Conservation (phyloP, 2,329 filamentous ascomycete species). For the Monosporascus ibericus region DNA sequence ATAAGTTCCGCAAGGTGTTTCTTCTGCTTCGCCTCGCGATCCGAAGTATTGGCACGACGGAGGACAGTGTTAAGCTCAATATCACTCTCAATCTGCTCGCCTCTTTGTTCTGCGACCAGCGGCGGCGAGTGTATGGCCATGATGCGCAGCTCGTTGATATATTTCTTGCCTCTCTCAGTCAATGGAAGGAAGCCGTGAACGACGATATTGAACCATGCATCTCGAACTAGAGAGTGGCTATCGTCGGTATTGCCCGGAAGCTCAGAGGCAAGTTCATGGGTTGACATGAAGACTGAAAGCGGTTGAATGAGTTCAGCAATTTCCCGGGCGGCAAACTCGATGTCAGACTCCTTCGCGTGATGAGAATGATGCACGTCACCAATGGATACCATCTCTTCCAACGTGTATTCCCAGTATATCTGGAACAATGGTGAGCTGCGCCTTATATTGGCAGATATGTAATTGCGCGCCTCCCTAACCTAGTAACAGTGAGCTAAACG, state of each 20-base stretch:
- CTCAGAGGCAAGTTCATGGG: conserved; percentile 48
- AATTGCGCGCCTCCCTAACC: conserved; percentile 72
- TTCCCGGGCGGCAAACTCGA: conserved; percentile 76
- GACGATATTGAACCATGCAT: conserved; percentile 97
- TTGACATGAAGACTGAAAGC: conserved; percentile 76
- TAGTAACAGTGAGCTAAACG: conserved; percentile 12
- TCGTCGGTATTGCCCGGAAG: conserved; percentile 54
- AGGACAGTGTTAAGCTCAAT: conserved; percentile 95
- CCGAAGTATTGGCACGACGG: conserved; percentile 74
- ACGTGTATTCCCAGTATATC: conserved; percentile 75
- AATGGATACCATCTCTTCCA: conserved; percentile 84
- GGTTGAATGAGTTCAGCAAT: conserved; percentile 85
- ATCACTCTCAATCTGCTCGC: conserved; percentile 88
- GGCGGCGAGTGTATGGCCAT: conserved; percentile 85
- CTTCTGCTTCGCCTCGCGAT: conserved; percentile 75
- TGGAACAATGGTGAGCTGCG: conserved; percentile 70
- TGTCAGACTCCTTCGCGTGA: conserved; percentile 68
- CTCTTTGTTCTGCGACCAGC: conserved; percentile 79
- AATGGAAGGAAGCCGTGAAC: conserved; percentile 81
- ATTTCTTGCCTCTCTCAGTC: conserved; percentile 66
- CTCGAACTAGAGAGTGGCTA: conserved; percentile 66
- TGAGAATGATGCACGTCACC: conserved; percentile 76
- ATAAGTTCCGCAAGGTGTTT: conserved; percentile 68
- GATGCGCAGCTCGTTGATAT: conserved; percentile 70
- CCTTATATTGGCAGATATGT: conserved; percentile 65